Evolutionary conservation across 1,139 yeast genomes (phyloP), one percentile per base, ranked within the genome.

Genomic region (Yamadazyma pseudoaaseri): DNA sequence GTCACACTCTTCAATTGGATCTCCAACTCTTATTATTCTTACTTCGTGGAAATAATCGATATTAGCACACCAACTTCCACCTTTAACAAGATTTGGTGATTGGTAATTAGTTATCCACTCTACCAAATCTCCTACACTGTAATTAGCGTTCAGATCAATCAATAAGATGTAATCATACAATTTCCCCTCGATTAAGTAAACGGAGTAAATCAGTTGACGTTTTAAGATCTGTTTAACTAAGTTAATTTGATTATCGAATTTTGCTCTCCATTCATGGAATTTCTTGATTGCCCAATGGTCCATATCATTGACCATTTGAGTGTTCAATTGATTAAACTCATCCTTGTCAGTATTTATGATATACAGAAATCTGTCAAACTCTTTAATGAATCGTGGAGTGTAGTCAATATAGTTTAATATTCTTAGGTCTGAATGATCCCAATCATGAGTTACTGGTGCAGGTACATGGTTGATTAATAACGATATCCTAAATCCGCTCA

Each of bases 31-130:
- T 1, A 38, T 36, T 20, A 45, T 35, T 24, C 27, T 37, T 3
- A 43, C 40, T 12, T 22, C 22, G 15, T 31, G 34, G 9, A 33
- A 36, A 17, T 25, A 34, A 10, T 36, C 35, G 14, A 41, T 31
- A 5, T 27, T n/a, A 14, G 23, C 36, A 27, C 42, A 35, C 48
- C 48, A 46, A 17, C 34, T 27, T 9, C 31, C 14, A 26, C 39
- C 27, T 26, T 35, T 30, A 10, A 29, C 29, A 18, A 36, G 37
- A 13, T 36, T 33, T 7, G 22, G 16, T 3, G 39, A 22, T 25
- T 44, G 39, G 23, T 33, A 27, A 10, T 28, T 37, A 21, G 42
- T 41, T 11, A 44, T 16, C 47, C 48, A 46, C 12, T 30, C 29
- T 8, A 36, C 34, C 14, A 45, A 20, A 15, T 39, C 37, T 7